Percentiles rank a stretch among this genome's conserved stretches.
Evolutionary conservation across 1,284 basidiomycete species (phyloP).

Genomic region (Austroboletus niveus): DNA sequence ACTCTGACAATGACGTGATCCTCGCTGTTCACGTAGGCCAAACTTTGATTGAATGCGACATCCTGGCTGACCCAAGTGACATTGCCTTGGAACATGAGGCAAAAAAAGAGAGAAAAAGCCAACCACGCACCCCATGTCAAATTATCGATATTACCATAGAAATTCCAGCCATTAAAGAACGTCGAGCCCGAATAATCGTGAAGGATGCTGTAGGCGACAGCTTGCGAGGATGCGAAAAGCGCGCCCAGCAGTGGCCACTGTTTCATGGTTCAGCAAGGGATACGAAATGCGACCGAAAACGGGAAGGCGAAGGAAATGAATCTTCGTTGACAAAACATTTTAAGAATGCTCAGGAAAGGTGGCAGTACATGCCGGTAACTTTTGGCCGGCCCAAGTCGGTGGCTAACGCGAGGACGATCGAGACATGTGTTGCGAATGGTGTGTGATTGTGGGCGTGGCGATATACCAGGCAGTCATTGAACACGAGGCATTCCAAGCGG

Average conservation of each 20-base stretch:
- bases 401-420: not conserved
- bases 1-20: constrained; percentile 60
- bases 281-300: not conserved
- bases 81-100: constrained; percentile 42
- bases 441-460: not conserved
- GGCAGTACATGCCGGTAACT: not conserved
- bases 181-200: constrained; percentile 41
- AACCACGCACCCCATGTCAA: constrained; percentile 42
- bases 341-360: not conserved
- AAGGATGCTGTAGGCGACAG: constrained; percentile 31
- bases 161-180: constrained; percentile 57
- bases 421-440: not conserved
- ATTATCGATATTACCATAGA: constrained; percentile 54
- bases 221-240: constrained; percentile 6
- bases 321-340: not conserved
- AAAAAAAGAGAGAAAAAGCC: constrained; percentile 2
- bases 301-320: not conserved
- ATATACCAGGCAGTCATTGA: not conserved
- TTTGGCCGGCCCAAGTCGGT: not conserved
- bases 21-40: constrained; percentile 55
- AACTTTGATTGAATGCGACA: constrained; percentile 43
- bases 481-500: not conserved
- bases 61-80: constrained; percentile 46
- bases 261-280: not conserved
- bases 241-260: not conserved